Conservation (phyloP, 192 early-diverging fungal species). For the Linnemannia elongata region DNA sequence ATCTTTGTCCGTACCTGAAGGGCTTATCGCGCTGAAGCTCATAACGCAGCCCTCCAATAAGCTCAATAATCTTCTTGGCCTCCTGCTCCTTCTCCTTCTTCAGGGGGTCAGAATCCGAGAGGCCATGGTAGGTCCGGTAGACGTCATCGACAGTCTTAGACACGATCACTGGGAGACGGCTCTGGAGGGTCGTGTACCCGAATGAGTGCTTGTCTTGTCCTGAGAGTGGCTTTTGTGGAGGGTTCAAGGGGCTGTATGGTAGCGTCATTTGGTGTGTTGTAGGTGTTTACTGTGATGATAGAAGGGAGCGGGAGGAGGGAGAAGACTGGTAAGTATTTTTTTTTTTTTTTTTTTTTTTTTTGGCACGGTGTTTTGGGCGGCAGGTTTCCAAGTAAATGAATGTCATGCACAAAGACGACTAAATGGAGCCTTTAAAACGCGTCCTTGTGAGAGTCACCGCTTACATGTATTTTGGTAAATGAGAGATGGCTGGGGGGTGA, state of each 20-base stretch:
- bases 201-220: slow-evolving; percentile 77
- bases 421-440: not conserved
- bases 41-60: slow-evolving; percentile 77
- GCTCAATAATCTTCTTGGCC: slow-evolving; percentile 76
- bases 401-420: not conserved
- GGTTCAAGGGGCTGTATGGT: slow-evolving; percentile 52
- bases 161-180: slow-evolving; percentile 87
- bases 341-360: not conserved
- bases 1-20: slow-evolving; percentile 51
- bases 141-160: slow-evolving; percentile 83
- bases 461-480: not conserved
- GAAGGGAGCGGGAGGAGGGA: not conserved
- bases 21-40: slow-evolving; percentile 77
- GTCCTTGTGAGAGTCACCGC: not conserved
- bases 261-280: not conserved
- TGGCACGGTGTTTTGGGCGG: not conserved
- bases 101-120: slow-evolving; percentile 31
- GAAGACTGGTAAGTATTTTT: not conserved
- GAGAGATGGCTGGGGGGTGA: not conserved
- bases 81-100: slow-evolving; percentile 64
- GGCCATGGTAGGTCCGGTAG: slow-evolving; percentile 64
- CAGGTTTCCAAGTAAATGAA: not conserved
- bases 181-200: slow-evolving; percentile 80
- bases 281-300: not conserved
- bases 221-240: slow-evolving; percentile 72